These are phyloP conservation scores for Serendipita sp. DNA, from an alignment of 768 basidiomycete species.

Conservation along the genomic window DNA sequence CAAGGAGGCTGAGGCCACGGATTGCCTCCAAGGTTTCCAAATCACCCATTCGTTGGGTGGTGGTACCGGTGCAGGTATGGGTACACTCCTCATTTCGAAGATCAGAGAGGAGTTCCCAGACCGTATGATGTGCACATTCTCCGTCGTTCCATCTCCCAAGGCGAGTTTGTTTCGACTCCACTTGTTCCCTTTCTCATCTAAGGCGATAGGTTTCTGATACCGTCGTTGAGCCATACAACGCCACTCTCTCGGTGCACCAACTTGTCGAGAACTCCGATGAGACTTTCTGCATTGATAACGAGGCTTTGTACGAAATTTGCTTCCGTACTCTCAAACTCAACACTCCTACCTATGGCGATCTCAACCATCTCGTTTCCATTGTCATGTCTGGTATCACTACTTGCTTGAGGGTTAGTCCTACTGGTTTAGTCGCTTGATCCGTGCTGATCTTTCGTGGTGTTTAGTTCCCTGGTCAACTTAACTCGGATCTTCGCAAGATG, in stretches of 20 bases:
- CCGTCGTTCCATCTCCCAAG: conserved; percentile 92
- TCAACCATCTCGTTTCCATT: conserved; percentile 93
- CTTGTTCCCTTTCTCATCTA: neutral
- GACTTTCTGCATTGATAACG: conserved; percentile 99
- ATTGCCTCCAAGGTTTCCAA: conserved; percentile 98
- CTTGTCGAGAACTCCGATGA: conserved; percentile 99
- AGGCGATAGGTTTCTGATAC: conserved; percentile 64
- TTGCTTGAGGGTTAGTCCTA: conserved; percentile 53
- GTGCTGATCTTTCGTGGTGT: neutral
- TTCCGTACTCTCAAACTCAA: conserved; percentile 94
- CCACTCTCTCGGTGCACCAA: conserved; percentile 94
- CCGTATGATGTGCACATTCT: conserved; percentile 99
- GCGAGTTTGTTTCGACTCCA: conserved; percentile 18
- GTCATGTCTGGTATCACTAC: conserved; percentile 99
- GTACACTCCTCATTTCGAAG: conserved; percentile 96
- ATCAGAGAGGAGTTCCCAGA: conserved; percentile 99
- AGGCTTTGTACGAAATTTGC: conserved; percentile 98
- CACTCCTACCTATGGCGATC: conserved; percentile 90
- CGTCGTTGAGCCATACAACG: conserved; percentile 99
- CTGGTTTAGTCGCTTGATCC: neutral
- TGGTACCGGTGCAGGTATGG: conserved; percentile 99
- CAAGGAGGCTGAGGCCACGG: conserved; percentile 95
- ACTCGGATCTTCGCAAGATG: conserved; percentile 94
- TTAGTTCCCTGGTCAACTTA: conserved; percentile 93
- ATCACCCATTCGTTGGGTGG: conserved; percentile 98